Evolutionary conservation across 176 grass and related monocot species (phyloP).

Genomic region (Miscanthus lutarioriparius): DNA sequence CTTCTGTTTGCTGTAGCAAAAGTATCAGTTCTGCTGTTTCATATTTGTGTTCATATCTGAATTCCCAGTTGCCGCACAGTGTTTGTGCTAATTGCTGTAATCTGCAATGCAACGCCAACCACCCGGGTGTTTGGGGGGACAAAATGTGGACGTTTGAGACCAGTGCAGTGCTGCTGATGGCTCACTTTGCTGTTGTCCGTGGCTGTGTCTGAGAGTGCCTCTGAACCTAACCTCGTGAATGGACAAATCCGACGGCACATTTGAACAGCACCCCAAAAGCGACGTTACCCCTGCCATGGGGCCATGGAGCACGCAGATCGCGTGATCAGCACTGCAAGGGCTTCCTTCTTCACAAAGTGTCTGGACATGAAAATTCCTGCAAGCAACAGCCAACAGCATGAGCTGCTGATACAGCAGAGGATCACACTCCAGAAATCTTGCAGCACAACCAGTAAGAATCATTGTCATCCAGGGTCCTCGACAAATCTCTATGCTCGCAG

Average conservation of each 20-base stretch:
- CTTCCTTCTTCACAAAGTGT: background rate
- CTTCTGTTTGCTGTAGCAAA: background rate
- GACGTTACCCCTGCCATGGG: background rate
- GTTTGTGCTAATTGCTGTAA: background rate
- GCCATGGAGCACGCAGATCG: background rate
- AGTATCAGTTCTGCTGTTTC: background rate
- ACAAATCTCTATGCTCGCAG: background rate
- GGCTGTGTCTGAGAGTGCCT: background rate
- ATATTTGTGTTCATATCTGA: background rate
- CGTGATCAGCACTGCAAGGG: background rate
- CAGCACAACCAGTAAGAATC: background rate
- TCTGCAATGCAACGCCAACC: background rate
- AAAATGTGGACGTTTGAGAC: background rate
- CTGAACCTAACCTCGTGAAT: background rate
- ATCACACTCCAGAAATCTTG: background rate
- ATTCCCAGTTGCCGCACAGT: background rate
- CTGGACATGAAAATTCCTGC: background rate
- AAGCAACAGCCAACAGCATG: background rate
- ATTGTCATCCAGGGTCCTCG: background rate
- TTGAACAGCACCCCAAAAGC: slow-evolving; percentile 7
- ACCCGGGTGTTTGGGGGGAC: background rate
- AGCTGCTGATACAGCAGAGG: background rate
- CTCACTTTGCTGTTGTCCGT: background rate
- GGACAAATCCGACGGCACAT: background rate
- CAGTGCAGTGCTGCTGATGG: background rate